These are phyloP conservation scores for Bertia moriformis DNA, from an alignment of 2,329 filamentous ascomycete genomes.

Conservation along the genomic window DNA sequence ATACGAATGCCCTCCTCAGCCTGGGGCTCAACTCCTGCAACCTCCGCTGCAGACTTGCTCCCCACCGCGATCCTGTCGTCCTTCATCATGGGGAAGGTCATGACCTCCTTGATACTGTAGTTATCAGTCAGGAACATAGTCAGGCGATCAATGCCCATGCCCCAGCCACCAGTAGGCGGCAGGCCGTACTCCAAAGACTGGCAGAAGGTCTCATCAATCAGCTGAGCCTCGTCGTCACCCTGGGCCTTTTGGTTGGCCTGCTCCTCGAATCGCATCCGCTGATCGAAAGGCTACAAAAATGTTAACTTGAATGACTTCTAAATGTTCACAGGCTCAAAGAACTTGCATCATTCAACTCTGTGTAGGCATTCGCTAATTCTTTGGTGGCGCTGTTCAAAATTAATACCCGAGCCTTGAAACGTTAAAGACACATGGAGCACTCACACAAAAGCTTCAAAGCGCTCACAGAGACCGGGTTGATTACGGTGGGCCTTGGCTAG, in stretches of 20 bases:
- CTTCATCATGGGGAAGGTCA: constrained; percentile 98
- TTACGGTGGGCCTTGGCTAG: constrained; percentile 87
- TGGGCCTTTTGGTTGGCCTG: constrained; percentile 90
- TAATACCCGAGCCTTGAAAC: no score
- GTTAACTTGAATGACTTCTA: no score
- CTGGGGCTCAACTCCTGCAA: constrained; percentile 8
- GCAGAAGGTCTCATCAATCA: constrained; percentile 87
- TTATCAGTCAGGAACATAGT: constrained; percentile 94
- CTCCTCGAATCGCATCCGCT: constrained; percentile 82
- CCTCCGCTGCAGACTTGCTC: constrained; percentile 5
- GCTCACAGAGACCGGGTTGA: constrained; percentile 75
- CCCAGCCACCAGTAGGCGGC: constrained; percentile 90
- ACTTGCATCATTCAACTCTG: constrained; percentile 96
- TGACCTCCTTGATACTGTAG: constrained; percentile 88
- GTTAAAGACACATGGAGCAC: no score
- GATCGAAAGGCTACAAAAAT: no score
- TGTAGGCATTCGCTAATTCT: constrained; percentile 91
- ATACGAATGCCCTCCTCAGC: constrained; percentile 15
- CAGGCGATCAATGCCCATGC: constrained; percentile 85
- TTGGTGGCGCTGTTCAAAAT: no score
- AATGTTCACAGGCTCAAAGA: no score
- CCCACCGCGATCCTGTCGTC: constrained; percentile 39
- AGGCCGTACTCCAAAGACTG: constrained; percentile 78
- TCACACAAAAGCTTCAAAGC: constrained; percentile 95
- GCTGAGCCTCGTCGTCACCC: constrained; percentile 91